Conservation (phyloP, 345 rosid species). For the Eutrema yunnanense region DNA sequence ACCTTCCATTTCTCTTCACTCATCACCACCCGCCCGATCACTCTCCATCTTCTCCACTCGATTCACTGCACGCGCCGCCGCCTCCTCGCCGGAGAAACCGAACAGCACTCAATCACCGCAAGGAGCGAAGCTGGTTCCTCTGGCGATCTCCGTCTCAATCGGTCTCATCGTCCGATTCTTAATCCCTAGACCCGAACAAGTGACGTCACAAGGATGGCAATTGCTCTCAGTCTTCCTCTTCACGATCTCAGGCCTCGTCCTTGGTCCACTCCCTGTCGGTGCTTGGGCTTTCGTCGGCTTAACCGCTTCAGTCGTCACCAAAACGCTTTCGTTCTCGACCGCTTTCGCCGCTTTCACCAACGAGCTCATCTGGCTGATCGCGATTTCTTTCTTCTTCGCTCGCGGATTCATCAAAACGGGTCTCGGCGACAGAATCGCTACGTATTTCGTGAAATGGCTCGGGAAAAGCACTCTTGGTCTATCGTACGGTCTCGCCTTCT, state of each 20-base stretch:
- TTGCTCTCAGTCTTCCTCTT: constrained; percentile 70
- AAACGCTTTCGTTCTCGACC: constrained; percentile 63
- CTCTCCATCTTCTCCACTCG: constrained; percentile 29
- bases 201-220: constrained; percentile 81
- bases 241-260: constrained; percentile 78
- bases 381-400: constrained; percentile 94
- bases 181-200: constrained; percentile 56
- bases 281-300: constrained; percentile 94
- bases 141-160: constrained; percentile 49
- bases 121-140: constrained; percentile 67
- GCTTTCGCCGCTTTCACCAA: constrained; percentile 87
- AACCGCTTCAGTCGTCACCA: constrained; percentile 64
- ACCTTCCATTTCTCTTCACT: background rate
- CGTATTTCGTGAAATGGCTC: constrained; percentile 86
- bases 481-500: constrained; percentile 72
- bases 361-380: constrained; percentile 92
- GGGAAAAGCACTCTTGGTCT: constrained; percentile 85
- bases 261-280: constrained; percentile 84
- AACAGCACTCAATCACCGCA: constrained; percentile 15
- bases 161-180: constrained; percentile 54
- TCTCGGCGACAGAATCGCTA: constrained; percentile 86
- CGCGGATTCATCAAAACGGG: constrained; percentile 97
- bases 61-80: constrained; percentile 34
- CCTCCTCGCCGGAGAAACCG: constrained; percentile 18
- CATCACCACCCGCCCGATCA: constrained; percentile 30